These are phyloP conservation scores for Yarrowia sp. DNA, from an alignment of 805 yeast genomes.

Conservation along the genomic window DNA sequence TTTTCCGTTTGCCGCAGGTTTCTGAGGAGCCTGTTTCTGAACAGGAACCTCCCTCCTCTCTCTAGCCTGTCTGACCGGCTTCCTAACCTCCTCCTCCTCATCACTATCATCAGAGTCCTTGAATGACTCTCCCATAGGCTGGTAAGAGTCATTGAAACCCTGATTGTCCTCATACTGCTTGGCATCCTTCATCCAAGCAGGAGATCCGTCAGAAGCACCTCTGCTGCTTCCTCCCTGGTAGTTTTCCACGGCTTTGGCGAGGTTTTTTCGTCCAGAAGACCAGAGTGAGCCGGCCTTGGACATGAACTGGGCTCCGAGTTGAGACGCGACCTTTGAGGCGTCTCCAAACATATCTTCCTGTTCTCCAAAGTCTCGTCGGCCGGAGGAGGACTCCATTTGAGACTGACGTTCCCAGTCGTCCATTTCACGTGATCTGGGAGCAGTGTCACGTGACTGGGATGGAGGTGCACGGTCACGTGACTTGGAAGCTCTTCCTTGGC, in stretches of 20 bases:
- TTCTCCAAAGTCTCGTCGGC: background rate
- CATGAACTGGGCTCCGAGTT: constrained; percentile 50
- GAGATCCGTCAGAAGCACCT: constrained; percentile 43
- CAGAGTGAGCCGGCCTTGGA: constrained; percentile 59
- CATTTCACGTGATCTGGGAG: background rate
- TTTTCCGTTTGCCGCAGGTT: background rate
- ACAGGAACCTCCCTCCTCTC: background rate
- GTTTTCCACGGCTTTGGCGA: constrained; percentile 61
- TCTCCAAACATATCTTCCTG: constrained; percentile 7
- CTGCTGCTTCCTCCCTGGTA: constrained; percentile 44
- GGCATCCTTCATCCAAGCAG: constrained; percentile 75
- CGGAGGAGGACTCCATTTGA: background rate
- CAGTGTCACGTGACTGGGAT: background rate
- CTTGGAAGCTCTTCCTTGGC: background rate
- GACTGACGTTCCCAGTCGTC: constrained; percentile 24
- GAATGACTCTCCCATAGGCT: constrained; percentile 13
- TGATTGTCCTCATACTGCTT: constrained; percentile 41
- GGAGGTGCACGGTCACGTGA: background rate
- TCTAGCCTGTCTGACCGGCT: background rate
- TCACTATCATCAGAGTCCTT: constrained; percentile 22
- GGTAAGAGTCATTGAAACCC: background rate
- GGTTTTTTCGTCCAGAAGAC: constrained; percentile 57
- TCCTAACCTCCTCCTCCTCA: constrained; percentile 13
- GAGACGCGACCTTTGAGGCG: constrained; percentile 19
- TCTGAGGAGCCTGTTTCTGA: background rate